Percentiles rank a stretch among this genome's conserved stretches.
These are phyloP conservation scores for Cladorrhinum sp. DNA, from an alignment of 2,329 filamentous ascomycete genomes.

Conservation along the genomic window DNA sequence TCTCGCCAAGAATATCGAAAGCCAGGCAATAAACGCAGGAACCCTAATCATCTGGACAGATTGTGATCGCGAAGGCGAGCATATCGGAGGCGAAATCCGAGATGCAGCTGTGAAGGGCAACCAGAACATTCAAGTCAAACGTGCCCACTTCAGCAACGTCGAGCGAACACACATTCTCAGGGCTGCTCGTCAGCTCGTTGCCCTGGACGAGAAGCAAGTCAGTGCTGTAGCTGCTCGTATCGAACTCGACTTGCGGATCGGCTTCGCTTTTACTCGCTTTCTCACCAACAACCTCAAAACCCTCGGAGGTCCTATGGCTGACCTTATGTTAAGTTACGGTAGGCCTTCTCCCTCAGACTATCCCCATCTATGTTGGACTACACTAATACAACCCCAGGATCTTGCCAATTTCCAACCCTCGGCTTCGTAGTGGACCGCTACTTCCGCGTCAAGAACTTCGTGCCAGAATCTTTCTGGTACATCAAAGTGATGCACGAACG, in stretches of 20 bases:
- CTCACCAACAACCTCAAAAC: conserved; percentile 74
- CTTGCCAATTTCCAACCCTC: conserved; percentile 94
- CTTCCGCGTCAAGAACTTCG: conserved; percentile 88
- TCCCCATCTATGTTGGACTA: background rate
- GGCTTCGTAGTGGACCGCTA: conserved; percentile 97
- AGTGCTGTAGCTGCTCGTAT: conserved; percentile 85
- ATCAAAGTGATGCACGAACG: conserved; percentile 81
- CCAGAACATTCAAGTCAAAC: conserved; percentile 69
- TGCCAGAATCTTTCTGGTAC: conserved; percentile 87
- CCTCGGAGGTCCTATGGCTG: conserved; percentile 64
- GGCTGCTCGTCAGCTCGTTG: conserved; percentile 72
- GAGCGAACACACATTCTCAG: conserved; percentile 82
- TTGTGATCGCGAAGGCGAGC: conserved; percentile 95
- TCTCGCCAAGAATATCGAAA: conserved; percentile 81
- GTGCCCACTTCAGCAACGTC: conserved; percentile 93
- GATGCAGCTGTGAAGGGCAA: conserved; percentile 76
- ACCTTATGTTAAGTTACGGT: conserved; percentile 79
- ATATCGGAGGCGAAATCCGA: conserved; percentile 90
- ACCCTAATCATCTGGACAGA: conserved; percentile 97
- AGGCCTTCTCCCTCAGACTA: conserved; percentile 25
- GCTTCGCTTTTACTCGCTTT: conserved; percentile 87
- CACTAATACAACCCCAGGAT: conserved; percentile 49
- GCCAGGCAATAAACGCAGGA: conserved; percentile 68
- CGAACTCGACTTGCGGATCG: conserved; percentile 88
- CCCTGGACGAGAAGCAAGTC: conserved; percentile 81